phyloP scores from a whole-genome alignment of 352 stramenopile genomes.

The Globisporangium uncinulatum region DNA sequence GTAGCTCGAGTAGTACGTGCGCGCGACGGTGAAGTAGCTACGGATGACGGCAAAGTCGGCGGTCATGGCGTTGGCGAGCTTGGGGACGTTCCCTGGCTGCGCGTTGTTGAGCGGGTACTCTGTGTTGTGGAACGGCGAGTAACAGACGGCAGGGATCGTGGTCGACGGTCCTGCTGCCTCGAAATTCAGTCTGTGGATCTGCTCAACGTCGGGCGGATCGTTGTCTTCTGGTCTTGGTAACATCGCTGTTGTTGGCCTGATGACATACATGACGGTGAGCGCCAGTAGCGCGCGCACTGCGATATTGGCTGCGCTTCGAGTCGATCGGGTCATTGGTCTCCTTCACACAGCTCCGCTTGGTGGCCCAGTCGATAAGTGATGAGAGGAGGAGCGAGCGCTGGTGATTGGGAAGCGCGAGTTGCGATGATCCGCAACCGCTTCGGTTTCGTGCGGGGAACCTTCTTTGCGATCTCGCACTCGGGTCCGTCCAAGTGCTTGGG shows the following conservation, averaged over 20 bases:
- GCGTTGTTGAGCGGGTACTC: constrained; percentile 56
- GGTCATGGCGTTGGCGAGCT: constrained; percentile 48
- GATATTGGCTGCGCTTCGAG: not conserved
- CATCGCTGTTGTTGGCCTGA: not conserved
- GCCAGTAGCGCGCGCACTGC: not conserved
- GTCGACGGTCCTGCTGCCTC: constrained; percentile 13
- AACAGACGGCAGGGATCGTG: constrained; percentile 43
- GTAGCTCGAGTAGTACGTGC: constrained; percentile 74
- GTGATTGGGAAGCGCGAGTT: no score
- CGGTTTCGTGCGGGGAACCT: no score
- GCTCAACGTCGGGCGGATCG: constrained; percentile 1
- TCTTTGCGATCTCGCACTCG: no score
- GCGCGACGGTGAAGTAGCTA: constrained; percentile 45
- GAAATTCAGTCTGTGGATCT: not conserved
- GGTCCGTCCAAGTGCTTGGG: no score
- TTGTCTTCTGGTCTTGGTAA: not conserved
- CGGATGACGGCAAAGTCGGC: constrained; percentile 67
- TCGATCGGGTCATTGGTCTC: no score
- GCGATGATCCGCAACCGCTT: no score
- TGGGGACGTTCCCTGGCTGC: constrained; percentile 13
- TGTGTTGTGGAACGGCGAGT: constrained; percentile 69
- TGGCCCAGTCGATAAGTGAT: not conserved
- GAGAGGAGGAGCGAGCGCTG: no score
- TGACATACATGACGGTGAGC: not conserved
- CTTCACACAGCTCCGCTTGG: no score